Evolutionary conservation across 192 early-diverging fungal species (phyloP), one percentile per base, ranked within the genome.

Genomic region (Funneliformis geosporum): DNA sequence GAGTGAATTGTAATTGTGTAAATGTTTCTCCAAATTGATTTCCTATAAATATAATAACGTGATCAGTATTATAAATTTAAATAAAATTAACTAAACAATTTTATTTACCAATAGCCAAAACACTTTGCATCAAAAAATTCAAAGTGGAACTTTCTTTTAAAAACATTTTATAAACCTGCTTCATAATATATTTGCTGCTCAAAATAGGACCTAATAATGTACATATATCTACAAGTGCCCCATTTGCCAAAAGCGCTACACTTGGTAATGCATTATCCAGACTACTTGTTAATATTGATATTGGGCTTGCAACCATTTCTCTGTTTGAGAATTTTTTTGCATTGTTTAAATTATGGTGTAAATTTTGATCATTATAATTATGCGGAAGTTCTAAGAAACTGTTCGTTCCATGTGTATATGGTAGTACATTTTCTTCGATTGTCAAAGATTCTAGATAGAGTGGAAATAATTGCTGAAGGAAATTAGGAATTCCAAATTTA

Each of bases 21-120:
- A 90, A 90, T 1, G 89, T 89, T n/a, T 85, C 86, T 18, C 89
- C 89, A 84, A 90, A 90, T 27, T 60, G 77, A 70, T 83, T 80
- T 18, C 83, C 81, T 81, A 59, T 28, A 23, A 81, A 59, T 40
- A 50, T 60, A 42, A 25, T 18, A 27, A 12, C 38, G 42, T 70
- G 10, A 16, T 61, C 25, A n/a, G 40, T 76, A 65, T 62, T 27
- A 43, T 16, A 42, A 18, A 80, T 44, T 16, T 68, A 46, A 60
- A 23, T 77, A 25, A 75, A 39, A n/a, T 25, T 2, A n/a, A n/a
- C n/a, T n/a, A n/a, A 74, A 50, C 7, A 72, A 42, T 18, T n/a
- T 18, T 80, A 65, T 23, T 79, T 65, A 60, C 83, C 83, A 28
- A 90, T 89, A 10, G 81, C 82, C 21, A 84, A 73, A 2, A 87